A percentile compares a stretch with the other conserved stretches of the same genome.
Conservation (phyloP, 805 yeast genomes). For the Metschnikowia peoriensis region DNA sequence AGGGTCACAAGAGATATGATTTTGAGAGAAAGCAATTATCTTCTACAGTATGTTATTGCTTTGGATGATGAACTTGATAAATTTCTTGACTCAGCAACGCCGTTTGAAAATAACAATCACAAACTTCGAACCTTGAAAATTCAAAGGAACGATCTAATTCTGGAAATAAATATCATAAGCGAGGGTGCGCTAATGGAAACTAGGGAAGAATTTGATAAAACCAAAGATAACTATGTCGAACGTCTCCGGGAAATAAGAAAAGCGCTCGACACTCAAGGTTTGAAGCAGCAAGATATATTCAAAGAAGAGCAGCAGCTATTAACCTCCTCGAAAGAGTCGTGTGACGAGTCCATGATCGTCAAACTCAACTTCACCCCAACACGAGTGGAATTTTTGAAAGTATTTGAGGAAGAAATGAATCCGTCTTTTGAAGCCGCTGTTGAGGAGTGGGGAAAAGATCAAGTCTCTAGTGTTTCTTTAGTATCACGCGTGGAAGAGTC, state of each 20-base stretch:
- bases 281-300: constrained; percentile 20
- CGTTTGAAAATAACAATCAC: constrained; percentile 6
- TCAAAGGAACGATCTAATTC: constrained; percentile 28
- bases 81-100: constrained; percentile 10
- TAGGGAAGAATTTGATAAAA: constrained; percentile 25
- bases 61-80: constrained; percentile 27
- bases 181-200: constrained; percentile 28
- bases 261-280: constrained; percentile 27
- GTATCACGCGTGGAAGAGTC: background rate
- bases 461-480: constrained; percentile 1
- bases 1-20: constrained; percentile 28
- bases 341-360: background rate
- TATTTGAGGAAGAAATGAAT: constrained; percentile 6
- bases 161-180: constrained; percentile 31
- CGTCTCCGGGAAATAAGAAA: constrained; percentile 23
- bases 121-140: constrained; percentile 16
- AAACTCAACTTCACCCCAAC: constrained; percentile 6
- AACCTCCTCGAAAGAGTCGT: background rate
- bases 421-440: constrained; percentile 10
- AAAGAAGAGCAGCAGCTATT: background rate
- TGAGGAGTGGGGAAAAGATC: constrained; percentile 14
- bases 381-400: constrained; percentile 3
- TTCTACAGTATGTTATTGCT: constrained; percentile 35
- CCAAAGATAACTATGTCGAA: constrained; percentile 23
- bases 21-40: constrained; percentile 34